Evolutionary conservation across 1,284 basidiomycete genomes (phyloP).

Genomic region (Trichosporon inkin): DNA sequence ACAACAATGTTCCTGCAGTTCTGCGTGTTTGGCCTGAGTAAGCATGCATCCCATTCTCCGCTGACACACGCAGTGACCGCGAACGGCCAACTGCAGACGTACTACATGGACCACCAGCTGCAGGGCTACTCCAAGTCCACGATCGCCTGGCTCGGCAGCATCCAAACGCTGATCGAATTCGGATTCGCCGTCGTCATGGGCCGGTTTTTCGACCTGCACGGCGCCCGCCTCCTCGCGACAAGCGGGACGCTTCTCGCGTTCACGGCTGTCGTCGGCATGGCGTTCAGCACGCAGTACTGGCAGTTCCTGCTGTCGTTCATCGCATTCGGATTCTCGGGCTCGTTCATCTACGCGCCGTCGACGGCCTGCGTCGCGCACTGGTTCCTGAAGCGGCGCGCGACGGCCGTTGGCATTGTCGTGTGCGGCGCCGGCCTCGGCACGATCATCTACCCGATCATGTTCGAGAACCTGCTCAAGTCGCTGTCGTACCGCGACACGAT

Average conservation of each 20-base stretch:
- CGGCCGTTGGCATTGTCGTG: constrained; percentile 42
- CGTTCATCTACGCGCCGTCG: constrained; percentile 41
- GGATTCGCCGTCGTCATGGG: constrained; percentile 36
- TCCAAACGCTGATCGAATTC: constrained; percentile 39
- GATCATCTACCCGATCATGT: constrained; percentile 45
- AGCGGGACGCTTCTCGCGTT: constrained; percentile 30
- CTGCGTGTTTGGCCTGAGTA: constrained; percentile 45
- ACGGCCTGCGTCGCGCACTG: constrained; percentile 45
- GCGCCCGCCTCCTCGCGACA: constrained; percentile 31
- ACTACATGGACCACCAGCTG: constrained; percentile 43
- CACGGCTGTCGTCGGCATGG: constrained; percentile 35
- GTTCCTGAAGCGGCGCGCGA: constrained; percentile 40
- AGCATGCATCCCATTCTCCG: constrained; percentile 6
- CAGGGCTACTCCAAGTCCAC: constrained; percentile 32
- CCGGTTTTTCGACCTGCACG: constrained; percentile 46
- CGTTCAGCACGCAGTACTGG: constrained; percentile 46
- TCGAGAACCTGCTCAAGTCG: constrained; percentile 35
- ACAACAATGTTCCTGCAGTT: constrained; percentile 42
- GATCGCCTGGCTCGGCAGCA: constrained; percentile 45
- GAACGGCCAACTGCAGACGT: constrained; percentile 41
- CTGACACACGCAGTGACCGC: constrained; percentile 29
- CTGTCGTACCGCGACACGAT: constrained; percentile 41
- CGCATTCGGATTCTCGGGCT: constrained; percentile 38
- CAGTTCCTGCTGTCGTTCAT: constrained; percentile 45
- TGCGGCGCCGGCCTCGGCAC: constrained; percentile 43